These are phyloP conservation scores for Syncephalastrum monosporum DNA, from an alignment of 371 early-diverging fungal species.

Conservation along the genomic window DNA sequence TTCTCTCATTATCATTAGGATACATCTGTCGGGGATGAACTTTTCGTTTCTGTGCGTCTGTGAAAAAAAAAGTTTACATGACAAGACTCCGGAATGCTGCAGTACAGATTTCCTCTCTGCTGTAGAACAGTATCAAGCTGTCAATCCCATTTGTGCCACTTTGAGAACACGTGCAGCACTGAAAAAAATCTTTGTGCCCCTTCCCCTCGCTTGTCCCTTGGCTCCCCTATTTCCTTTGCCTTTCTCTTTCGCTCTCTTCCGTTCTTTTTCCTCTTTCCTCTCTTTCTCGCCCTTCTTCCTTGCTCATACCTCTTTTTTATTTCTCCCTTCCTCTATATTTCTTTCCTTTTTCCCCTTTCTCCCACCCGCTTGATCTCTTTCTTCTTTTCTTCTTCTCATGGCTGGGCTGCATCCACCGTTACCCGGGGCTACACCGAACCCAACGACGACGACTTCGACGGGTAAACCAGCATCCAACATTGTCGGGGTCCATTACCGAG, in stretches of 20 bases:
- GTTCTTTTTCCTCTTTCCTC: slow-evolving; percentile 5
- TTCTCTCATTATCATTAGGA: too few species aligned
- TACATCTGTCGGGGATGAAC: too few species aligned
- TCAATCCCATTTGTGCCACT: too few species aligned
- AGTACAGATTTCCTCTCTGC: too few species aligned
- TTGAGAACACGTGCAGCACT: too few species aligned
- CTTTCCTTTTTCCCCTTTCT: slow-evolving; percentile 1
- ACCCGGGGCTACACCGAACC: too few species aligned
- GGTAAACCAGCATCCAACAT: slow-evolving; percentile 40
- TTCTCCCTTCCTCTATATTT: neutral
- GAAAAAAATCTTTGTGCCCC: too few species aligned
- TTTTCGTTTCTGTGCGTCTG: too few species aligned
- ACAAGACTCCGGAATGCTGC: too few species aligned
- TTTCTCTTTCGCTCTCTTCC: slow-evolving; percentile 2
- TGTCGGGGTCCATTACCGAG: slow-evolving; percentile 94
- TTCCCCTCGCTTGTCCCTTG: neutral
- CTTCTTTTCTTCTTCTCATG: slow-evolving; percentile 9
- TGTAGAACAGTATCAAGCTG: too few species aligned
- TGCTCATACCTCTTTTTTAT: neutral
- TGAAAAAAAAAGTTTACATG: too few species aligned
- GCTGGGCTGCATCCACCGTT: neutral
- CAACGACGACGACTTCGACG: slow-evolving; percentile 3
- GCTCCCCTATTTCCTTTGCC: slow-evolving; percentile 1
- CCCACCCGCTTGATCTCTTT: slow-evolving; percentile 10
- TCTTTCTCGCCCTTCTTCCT: neutral